Base-by-base conservation (phyloP, 768 basidiomycete species). In the Amanita exitialis region DNA sequence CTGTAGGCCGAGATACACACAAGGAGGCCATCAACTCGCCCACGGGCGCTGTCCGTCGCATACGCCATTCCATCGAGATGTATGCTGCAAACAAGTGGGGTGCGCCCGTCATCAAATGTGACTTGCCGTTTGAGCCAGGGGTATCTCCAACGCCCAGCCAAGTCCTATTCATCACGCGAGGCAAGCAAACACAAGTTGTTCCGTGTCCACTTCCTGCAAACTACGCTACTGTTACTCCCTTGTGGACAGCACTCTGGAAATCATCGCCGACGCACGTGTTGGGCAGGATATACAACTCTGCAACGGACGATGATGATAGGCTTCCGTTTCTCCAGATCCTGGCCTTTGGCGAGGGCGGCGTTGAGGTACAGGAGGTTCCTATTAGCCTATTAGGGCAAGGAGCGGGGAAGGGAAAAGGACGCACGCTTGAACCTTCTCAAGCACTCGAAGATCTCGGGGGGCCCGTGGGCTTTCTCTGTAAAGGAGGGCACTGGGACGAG, bases 301-400 rank as follows among this genome's bases (percentile, higher is more conserved):
- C 65, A 2, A 51, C 54, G 37, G 56, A 57, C 5, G 45, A 58
- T 45, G 54, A 59, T 32, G 50, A 59, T 12, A 45, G 58, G 1
- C 62, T 66, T 8, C 74, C 77, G 7, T 74, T 78, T 57, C 64
- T 92, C 41, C 90, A 92, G 61, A 62, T 90, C 32, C 68, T 86
- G 42, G 82, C 78, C 15, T 77, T 90, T 47, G 73, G 80, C 20
- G 82, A 83, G 48, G 74, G 79, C 51, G 88, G 88, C 9, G 57
- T 92, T 13, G 89, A 92, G 61, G 76, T 82, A 2, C 80, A 84
- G 54, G 90, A 92, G 63, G 61, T 83, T 27, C 64, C 77, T 1
- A 63, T 88, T 9, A 63, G 75, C 8, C 73, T 74, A 49, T 62
- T 87, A 37, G 65, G 58, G 37, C 44, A 38, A 69, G 71, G 27